Base-by-base conservation (phyloP, 2,329 filamentous ascomycete genomes). In the Pezizomycotina sp. region DNA sequence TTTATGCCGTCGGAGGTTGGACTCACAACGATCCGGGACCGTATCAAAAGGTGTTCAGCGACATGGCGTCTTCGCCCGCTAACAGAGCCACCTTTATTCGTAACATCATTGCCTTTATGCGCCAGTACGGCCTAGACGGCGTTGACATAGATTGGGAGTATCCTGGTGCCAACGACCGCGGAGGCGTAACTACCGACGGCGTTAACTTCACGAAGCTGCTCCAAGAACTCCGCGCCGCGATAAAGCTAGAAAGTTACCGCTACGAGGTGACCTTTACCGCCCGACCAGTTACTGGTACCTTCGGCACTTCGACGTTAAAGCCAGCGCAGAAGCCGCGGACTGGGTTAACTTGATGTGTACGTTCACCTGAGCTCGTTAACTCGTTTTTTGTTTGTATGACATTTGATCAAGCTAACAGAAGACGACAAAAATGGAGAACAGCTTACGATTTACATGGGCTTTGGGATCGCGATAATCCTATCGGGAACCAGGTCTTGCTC, bases 101-200 rank as follows among this genome's bases (percentile, higher is more conserved):
- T 1, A 56, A 52, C 1, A 42, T 63, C 0, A 37, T 57, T 2
- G 30, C 36, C 1, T 65, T 66, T 44, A 53, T 66, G 48, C 20
- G 46, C 1, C 55, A 50, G 5, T 63, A 62, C 44, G 52, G 52
- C 2, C 63, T 66, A 32, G 58, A 61, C 40, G 61, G 61, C 2
- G 50, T 63, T 2, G 61, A 66, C 36, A 46, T 66, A n/a, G 59
- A 65, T 43, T 66, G 62, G 62, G 58, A 59, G 27, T 47, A 47
- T 27, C 45, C 45, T n/a, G 42, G 32, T 28, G 45, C 45, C 7
- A 22, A 27, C 14, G 45, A 47, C 38, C 42, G 45, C 9, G 42
- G 42, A 14, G 45, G 42, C 5, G 15, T 9, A 4, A 21, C 34
- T 3, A 29, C 16, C 8, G 42, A 45, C 18, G 26, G n/a, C 5